Base-by-base conservation (phyloP, 108 stramenopile species). In the Cyclotella atomus region DNA sequence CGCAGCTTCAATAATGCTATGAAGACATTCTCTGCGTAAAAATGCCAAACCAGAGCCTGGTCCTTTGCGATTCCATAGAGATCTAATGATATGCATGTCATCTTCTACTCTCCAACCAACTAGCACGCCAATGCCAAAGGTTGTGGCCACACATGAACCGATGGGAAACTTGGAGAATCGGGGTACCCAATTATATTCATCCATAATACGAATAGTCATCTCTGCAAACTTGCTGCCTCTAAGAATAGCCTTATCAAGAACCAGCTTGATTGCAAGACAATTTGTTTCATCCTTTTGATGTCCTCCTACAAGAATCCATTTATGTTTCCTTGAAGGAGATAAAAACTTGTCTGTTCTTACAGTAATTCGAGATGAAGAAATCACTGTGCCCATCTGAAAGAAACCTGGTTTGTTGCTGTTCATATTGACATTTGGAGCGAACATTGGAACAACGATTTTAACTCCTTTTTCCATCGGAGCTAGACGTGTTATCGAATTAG, bases 61-160 rank as follows among this genome's bases (percentile, higher is more conserved):
- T 2, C 91, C 91, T 45, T 87, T 67, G 29, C 87, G 80, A 65
- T 90, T 84, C 94, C 94, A 95, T 3, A 95, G 76, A 24, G 89
- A 88, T 32, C 89, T 82, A 43, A 95, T 87, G 27, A 95, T 77
- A 73, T 95, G 94, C 41, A 82, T 78, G 59, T 95, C 94, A 68
- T 93, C 94, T 78, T 95, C 91, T 8, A 90, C 89, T 57, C 94
- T 79, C 94, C 94, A 95, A 23, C 94, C 94, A 41, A 93, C 94
- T 35, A 95, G 54, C 1, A 95, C 87, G 19, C 94, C 94, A 47
- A 91, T 35, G n/a, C 94, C 94, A 76, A 89, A 95, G 3, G 82
- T 75, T 14, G 94, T 92, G 19, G 91, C 90, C 65, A 95, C 91
- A 35, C 91, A 91, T 25, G 86, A 77, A 16, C 94, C 94, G 16